Evolutionary conservation across 441 rosid genomes (phyloP), one percentile per base, ranked within the genome.

Genomic region (Populus hybrid): DNA sequence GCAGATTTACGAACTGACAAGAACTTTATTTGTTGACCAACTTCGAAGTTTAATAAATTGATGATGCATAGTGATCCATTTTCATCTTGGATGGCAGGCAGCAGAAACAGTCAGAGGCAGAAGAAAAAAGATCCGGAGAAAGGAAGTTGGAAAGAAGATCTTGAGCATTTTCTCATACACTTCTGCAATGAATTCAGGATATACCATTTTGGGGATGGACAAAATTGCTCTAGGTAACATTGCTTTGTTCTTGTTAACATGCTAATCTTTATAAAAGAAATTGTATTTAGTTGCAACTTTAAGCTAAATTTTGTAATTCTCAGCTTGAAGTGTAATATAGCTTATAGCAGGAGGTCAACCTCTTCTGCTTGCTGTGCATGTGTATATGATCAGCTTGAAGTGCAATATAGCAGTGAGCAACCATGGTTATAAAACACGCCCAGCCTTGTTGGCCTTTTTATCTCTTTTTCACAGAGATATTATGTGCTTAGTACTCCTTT

Each of bases 91-190:
- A 74, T 82, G 67, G 72, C 89, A 96, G 98, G 75, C 97, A 91
- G 82, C 98, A 95, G 83, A 89, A 91, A 81, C 88, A 94, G 81
- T 87, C 95, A 77, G 98, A 92, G 79, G 91, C 89, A 30, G 97
- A 92, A 82, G 97, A 91, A 83, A 89, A 79, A 81, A 90, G 87
- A 87, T 91, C 92, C 18, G 82, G 86, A 28, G 97, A 94, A 79
- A 88, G 84, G 84, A 95, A 84, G 90, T 70, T 86, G 77, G 96
- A 93, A 67, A 89, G 92, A 85, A 88, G 92, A 86, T 89, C 93
- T 46, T 94, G 88, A 92, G 75, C 71, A 40, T 4, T 69, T 35
- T 26, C 1, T 23, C 63, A 32, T 63, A 16, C 30, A 21, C 21
- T 40, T 40, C 36, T 38, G 75, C 75, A 26, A 74, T 53, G 65